Percentiles rank a stretch among this genome's conserved stretches.
Conservation (phyloP, 2,329 filamentous ascomycete genomes). For the Magnaporthiopsis incrustans region DNA sequence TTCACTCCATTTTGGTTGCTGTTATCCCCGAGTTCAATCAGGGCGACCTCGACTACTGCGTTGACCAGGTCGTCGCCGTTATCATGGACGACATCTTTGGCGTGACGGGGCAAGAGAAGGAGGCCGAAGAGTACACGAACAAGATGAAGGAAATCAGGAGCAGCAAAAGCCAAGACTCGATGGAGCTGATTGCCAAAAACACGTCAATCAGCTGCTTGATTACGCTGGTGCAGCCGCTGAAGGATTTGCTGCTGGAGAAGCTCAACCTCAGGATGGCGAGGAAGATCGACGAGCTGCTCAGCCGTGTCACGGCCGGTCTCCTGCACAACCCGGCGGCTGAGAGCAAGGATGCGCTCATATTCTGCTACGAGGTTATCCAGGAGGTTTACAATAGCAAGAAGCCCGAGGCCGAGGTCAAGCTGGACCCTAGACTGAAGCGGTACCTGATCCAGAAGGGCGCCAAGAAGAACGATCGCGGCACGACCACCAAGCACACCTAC, state of each 20-base stretch:
- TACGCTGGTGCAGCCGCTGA: conserved; percentile 69
- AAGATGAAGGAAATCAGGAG: conserved; percentile 98
- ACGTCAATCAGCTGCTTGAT: conserved; percentile 68
- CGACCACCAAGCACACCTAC: conserved; percentile 71
- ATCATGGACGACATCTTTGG: conserved; percentile 99
- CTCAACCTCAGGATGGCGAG: conserved; percentile 74
- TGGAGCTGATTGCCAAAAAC: conserved; percentile 83
- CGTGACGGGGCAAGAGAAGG: conserved; percentile 85
- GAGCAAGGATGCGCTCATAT: conserved; percentile 76
- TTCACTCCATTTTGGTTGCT: conserved; percentile 81
- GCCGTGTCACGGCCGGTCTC: conserved; percentile 74
- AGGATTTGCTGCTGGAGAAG: conserved; percentile 71
- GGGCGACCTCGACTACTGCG: conserved; percentile 84
- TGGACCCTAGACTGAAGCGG: conserved; percentile 56
- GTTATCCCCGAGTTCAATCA: conserved; percentile 65
- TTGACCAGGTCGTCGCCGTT: conserved; percentile 68
- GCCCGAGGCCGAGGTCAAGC: conserved; percentile 40
- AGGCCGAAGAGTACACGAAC: conserved; percentile 88
- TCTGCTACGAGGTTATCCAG: conserved; percentile 91
- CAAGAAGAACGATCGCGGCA: conserved; percentile 64
- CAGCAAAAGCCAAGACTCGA: conserved; percentile 96
- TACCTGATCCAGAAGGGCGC: conserved; percentile 77
- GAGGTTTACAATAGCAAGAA: conserved; percentile 66
- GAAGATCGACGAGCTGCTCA: conserved; percentile 84
- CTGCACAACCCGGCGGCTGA: conserved; percentile 72